Percentiles rank a stretch among this genome's conserved stretches.
Evolutionary conservation across 2,329 filamentous ascomycete species (phyloP).

Genomic region (Alternaria viburni): DNA sequence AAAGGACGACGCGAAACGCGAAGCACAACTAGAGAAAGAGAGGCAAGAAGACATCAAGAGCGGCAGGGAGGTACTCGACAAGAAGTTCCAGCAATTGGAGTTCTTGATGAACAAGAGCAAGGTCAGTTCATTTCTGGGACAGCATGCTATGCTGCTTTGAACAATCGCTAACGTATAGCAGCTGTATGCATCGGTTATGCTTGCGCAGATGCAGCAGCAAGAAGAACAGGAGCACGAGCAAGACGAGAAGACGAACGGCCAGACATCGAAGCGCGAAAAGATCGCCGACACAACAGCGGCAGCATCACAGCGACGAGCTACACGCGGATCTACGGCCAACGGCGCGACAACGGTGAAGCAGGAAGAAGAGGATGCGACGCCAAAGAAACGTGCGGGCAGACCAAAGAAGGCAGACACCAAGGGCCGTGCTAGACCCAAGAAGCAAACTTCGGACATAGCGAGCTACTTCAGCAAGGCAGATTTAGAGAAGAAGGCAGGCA

Average conservation of each 20-base stretch:
- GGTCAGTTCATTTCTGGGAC: conserved; percentile 20
- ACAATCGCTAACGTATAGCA: conserved; percentile 15
- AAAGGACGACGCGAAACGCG: conserved; percentile 54
- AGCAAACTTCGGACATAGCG: conserved; percentile 57
- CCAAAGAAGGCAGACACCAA: conserved; percentile 47
- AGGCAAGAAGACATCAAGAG: conserved; percentile 55
- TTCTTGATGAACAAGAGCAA: conserved; percentile 61
- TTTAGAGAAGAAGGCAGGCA: conserved; percentile 59
- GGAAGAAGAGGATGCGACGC: conserved; percentile 23
- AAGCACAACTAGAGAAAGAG: conserved; percentile 52
- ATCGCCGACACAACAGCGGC: conserved; percentile 56
- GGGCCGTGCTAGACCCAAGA: conserved; percentile 48
- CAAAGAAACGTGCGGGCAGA: conserved; percentile 43
- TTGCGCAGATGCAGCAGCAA: conserved; percentile 60
- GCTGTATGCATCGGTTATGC: conserved; percentile 60
- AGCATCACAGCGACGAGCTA: conserved; percentile 55
- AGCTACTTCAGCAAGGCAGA: conserved; percentile 68
- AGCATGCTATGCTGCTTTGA: too few species aligned
- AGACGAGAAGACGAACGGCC: conserved; percentile 54
- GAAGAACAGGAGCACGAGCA: conserved; percentile 56
- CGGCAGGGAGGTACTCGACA: conserved; percentile 54
- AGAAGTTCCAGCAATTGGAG: conserved; percentile 60
- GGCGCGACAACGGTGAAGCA: conserved; percentile 19
- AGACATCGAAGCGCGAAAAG: conserved; percentile 54
- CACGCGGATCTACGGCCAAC: conserved; percentile 44